These are phyloP conservation scores for Serendipita vermifera DNA, from an alignment of 768 basidiomycete genomes.

Conservation along the genomic window DNA sequence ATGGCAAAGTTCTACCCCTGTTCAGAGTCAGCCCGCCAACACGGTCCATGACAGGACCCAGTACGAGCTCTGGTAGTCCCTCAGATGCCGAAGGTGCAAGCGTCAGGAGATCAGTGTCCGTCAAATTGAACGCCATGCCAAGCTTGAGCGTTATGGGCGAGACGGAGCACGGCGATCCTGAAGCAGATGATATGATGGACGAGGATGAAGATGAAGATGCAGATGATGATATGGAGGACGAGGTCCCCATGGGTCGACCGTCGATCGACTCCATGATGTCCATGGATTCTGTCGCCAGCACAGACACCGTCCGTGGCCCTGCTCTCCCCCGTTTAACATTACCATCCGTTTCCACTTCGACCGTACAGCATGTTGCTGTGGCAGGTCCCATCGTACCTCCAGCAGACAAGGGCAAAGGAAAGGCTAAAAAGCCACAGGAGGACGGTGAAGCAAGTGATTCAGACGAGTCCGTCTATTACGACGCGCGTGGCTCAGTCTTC, in stretches of 20 bases:
- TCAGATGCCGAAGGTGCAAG: not conserved
- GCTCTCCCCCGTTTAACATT: no score
- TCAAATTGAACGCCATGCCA: not conserved
- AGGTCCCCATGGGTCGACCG: not conserved
- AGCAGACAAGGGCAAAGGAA: constrained; percentile 2
- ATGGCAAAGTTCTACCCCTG: constrained; percentile 18
- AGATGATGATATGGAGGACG: constrained; percentile 18
- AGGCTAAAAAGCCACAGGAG: not conserved
- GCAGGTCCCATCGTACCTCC: not conserved
- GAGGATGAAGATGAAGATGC: constrained; percentile 28
- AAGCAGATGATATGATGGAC: constrained; percentile 25
- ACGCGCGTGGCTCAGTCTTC: not conserved
- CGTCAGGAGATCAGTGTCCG: not conserved
- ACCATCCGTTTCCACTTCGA: no score
- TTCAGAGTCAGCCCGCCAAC: constrained; percentile 20
- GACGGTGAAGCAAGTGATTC: not conserved
- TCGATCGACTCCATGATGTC: not conserved
- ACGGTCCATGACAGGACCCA: constrained; percentile 23
- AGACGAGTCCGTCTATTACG: constrained; percentile 4
- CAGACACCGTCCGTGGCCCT: not conserved
- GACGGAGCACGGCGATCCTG: constrained; percentile 26
- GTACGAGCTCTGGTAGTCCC: not conserved
- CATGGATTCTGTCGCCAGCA: constrained; percentile 4
- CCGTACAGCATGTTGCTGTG: not conserved
- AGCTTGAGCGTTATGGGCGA: constrained; percentile 22